Base-by-base conservation (phyloP, 352 stramenopile species). In the Phytopythium oedochilum region DNA sequence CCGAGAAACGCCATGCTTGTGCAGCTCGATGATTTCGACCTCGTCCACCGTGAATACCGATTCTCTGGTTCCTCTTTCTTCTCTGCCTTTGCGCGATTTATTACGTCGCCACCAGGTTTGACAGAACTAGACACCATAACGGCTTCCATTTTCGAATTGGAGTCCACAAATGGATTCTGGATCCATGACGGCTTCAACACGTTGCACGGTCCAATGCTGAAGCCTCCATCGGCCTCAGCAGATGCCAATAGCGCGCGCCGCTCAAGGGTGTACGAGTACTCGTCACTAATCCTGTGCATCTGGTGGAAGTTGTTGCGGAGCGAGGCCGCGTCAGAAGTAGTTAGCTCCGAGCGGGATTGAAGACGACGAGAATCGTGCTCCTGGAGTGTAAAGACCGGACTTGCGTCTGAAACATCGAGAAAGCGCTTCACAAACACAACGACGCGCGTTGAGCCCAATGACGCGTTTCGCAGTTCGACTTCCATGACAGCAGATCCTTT, bases 231-330 rank as follows among this genome's bases (percentile, higher is more conserved):
- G 42, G 47, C 65, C 60, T 35, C 73, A 47, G 5, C 61, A 49
- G 28, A 69, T 29, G 2, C 63, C 57, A 34, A 56, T 42, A 57
- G 73, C 5, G 68, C 65, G 11, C 76, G 71, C 15, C 82, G 73
- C 35, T 80, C 69, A 23, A 89, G 66, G 59, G 89, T 86, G 52
- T 92, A 92, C 11, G 69, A 55, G 57, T 87, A 83, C 47, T 92
- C 81, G 46, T 89, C 81, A 49, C 77, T 78, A 22, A 92, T 82
- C 44, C 76, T 82, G 28, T 74, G 74, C 54, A 74, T 80, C 52
- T 74, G 74, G 42, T 85, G 62, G 49, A 72, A 87, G 18, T 78
- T 63, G 23, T 72, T 83, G 20, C 70, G 57, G 22, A 64, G 53
- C 23, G 53, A 38, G 4, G 25, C 26, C 26, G 57, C 61, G 3